A percentile compares a stretch with the other conserved stretches of the same genome.
phyloP scores from a whole-genome alignment of 495 filamentous ascomycete genomes.

The Aspergillus bridgeri region DNA sequence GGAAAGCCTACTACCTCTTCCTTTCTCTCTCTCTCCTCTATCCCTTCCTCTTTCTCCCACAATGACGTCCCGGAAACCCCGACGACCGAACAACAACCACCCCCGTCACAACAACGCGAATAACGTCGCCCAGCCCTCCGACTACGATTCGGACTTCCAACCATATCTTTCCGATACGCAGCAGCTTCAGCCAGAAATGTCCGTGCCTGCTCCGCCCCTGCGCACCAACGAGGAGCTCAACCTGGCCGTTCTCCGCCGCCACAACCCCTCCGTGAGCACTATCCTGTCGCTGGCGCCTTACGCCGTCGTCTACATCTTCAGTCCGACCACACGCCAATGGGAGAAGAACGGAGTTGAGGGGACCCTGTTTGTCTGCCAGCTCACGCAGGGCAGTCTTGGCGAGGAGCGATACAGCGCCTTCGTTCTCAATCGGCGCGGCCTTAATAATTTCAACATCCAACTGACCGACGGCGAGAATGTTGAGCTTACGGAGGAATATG shows the following conservation, averaged over 20 bases:
- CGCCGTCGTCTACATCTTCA: conserved; percentile 75
- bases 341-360: conserved; percentile 77
- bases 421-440: conserved; percentile 57
- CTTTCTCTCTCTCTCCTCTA: conserved; percentile 1
- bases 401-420: conserved; percentile 56
- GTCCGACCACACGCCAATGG: conserved; percentile 58
- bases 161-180: conserved; percentile 35
- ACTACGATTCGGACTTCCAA: conserved; percentile 63
- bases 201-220: conserved; percentile 38
- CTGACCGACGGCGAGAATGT: conserved; percentile 52
- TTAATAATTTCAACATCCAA: conserved; percentile 56
- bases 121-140: conserved; percentile 43
- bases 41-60: conserved; percentile 6
- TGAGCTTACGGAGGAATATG: conserved; percentile 57
- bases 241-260: conserved; percentile 70
- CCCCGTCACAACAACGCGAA: conserved; percentile 30
- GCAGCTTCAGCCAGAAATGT: conserved; percentile 24
- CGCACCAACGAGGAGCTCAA: conserved; percentile 80
- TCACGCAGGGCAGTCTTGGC: conserved; percentile 39
- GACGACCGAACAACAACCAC: conserved; percentile 30
- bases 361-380: conserved; percentile 74
- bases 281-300: conserved; percentile 76
- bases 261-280: conserved; percentile 61
- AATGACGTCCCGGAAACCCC: conserved; percentile 37
- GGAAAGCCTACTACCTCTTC: conserved; percentile 2